These are phyloP conservation scores for Collybia sordida DNA, from an alignment of 768 basidiomycete genomes.

Conservation along the genomic window DNA sequence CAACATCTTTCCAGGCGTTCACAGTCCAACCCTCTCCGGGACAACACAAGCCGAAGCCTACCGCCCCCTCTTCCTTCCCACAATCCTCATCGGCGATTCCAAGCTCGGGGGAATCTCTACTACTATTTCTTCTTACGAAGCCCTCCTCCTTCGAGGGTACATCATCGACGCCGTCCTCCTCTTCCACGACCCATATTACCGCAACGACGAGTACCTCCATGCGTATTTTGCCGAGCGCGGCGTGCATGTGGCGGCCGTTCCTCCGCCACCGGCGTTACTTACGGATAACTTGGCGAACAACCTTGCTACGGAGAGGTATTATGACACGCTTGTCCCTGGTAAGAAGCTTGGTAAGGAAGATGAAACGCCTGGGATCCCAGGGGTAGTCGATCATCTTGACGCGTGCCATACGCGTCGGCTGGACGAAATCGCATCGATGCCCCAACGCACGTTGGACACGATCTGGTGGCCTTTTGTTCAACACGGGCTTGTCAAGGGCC, in stretches of 20 bases:
- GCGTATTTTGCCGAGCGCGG: conserved; percentile 79
- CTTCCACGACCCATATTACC: conserved; percentile 85
- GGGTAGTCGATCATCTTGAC: conserved; percentile 60
- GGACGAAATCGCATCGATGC: conserved; percentile 75
- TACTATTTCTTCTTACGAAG: conserved; percentile 92
- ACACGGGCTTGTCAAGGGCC: conserved; percentile 67
- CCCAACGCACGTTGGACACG: conserved; percentile 68
- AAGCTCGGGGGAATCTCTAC: conserved; percentile 91
- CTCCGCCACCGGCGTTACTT: conserved; percentile 56
- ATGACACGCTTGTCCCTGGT: conserved; percentile 44
- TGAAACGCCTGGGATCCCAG: conserved; percentile 37
- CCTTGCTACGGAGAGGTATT: conserved; percentile 67
- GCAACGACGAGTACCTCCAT: conserved; percentile 80
- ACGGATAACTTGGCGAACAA: conserved; percentile 46
- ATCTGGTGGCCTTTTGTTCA: conserved; percentile 99
- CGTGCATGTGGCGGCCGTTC: conserved; percentile 51
- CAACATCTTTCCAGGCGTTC: conserved; percentile 62
- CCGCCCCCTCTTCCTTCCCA: conserved; percentile 84
- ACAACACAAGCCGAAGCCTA: conserved; percentile 85
- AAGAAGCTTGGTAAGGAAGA: conserved; percentile 4
- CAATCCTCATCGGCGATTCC: conserved; percentile 83
- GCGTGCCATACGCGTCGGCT: conserved; percentile 62
- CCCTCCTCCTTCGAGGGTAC: conserved; percentile 87
- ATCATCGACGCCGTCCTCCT: conserved; percentile 81
- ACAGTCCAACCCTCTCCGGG: conserved; percentile 84